phyloP scores from a whole-genome alignment of 805 yeast genomes.

The Candida morakotiae region DNA sequence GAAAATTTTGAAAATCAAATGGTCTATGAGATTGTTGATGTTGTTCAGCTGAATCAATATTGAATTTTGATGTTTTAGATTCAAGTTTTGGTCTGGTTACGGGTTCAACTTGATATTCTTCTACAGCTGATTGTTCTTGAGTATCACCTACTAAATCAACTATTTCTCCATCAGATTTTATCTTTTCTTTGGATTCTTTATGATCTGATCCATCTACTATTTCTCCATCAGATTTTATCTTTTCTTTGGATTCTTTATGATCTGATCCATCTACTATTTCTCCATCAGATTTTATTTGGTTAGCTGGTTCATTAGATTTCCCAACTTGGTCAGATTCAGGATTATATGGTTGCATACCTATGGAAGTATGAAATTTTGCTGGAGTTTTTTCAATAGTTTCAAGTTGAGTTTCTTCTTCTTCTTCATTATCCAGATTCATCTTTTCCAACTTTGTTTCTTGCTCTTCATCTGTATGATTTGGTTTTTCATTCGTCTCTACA shows the following conservation, averaged over 20 bases:
- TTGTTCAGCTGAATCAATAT: constrained; percentile 25
- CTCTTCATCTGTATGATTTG: not conserved
- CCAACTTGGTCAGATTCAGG: constrained; percentile 4
- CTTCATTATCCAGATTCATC: constrained; percentile 5
- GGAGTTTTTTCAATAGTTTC: constrained; percentile 1
- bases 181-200: not conserved
- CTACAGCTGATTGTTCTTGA: constrained; percentile 13
- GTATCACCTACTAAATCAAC: constrained; percentile 9
- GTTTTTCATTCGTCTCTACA: not conserved
- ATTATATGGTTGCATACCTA: constrained; percentile 20
- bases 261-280: constrained; percentile 9
- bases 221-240: constrained; percentile 3
- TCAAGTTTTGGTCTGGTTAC: constrained; percentile 8
- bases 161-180: constrained; percentile 5
- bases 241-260: not conserved
- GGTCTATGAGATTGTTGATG: constrained; percentile 41
- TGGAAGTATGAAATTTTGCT: constrained; percentile 2
- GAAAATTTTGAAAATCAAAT: constrained; percentile 83
- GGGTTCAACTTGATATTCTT: constrained; percentile 14
- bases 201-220: constrained; percentile 7
- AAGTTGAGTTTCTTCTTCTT: not conserved
- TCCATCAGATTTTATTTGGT: not conserved
- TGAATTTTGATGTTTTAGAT: constrained; percentile 5
- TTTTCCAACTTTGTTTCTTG: constrained; percentile 4
- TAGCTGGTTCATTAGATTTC: not conserved